Evolutionary conservation across 352 stramenopile genomes (phyloP), one percentile per base, ranked within the genome.

Genomic region (Thraustotheca clavata): DNA sequence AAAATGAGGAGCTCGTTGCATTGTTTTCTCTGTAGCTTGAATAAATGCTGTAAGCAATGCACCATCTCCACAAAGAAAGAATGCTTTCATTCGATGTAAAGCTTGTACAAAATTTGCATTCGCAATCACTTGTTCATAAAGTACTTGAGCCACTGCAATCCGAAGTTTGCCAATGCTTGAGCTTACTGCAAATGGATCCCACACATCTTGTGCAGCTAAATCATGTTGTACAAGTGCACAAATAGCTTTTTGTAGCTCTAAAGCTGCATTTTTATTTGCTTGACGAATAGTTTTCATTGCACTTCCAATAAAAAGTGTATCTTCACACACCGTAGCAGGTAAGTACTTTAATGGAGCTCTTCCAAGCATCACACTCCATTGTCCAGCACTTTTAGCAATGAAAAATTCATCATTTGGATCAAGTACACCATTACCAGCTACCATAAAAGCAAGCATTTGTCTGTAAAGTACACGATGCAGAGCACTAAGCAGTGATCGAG

Each of bases 401-500:
- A 93, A 91, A 72, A 93, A 93, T 52, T 93, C 83, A 26, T 68
- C 59, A 47, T 77, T 79, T 39, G 83, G 83, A 27, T 93, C 83
- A 8, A 87, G 62, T 31, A 89, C 71, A 29, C 88, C 76, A 18
- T 40, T 33, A 3, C 79, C 79, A 46, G 86, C 81, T 8, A 87
- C 49, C 73, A 93, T 89, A 81, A 81, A 93, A 49, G 78, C 71
- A n/a, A 90, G 50, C n/a, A 91, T 87, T 36, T 93, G 83, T 60
- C 88, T 86, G 32, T 79, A 89, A 26, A 90, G 52, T 3, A 91
- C 57, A 22, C 57, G 57, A 41, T 54, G 57, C 38, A 41, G 27
- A 54, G 43, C 46, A 7, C 24, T 18, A 14, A 65, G 36, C 12
- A 50, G 46, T 8, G 20, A 9, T 3, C 54, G 31, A 29, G 36